A percentile compares a stretch with the other conserved stretches of the same genome.
Conservation (phyloP, 2,329 filamentous ascomycete species). For the Camillea tinctor region DNA sequence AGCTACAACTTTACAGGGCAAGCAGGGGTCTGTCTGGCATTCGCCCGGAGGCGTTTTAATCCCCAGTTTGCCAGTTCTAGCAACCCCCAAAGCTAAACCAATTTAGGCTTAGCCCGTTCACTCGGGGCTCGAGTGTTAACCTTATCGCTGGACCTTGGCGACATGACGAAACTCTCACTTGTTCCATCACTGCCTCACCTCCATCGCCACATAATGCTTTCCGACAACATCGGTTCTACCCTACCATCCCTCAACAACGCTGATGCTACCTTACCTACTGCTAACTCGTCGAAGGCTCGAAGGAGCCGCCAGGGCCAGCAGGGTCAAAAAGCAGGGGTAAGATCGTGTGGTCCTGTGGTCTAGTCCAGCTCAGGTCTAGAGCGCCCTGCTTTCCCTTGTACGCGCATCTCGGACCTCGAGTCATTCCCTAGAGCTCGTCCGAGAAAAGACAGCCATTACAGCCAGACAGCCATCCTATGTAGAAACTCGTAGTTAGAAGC, state of each 20-base stretch:
- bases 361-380: conserved; percentile 9
- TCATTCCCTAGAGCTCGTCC: conserved; percentile 10
- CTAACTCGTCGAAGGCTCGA: not conserved
- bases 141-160: conserved; percentile 27
- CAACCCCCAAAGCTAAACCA: conserved; percentile 23
- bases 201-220: conserved; percentile 27
- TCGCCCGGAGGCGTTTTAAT: conserved; percentile 18
- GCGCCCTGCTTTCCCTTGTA: conserved; percentile 13
- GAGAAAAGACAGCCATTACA: conserved; percentile 7
- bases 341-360: not conserved
- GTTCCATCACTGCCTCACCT: conserved; percentile 50
- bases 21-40: conserved; percentile 22
- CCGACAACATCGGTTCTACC: conserved; percentile 10
- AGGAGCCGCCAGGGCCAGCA: not conserved
- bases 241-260: not conserved
- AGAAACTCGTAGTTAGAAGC: conserved; percentile 13
- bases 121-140: conserved; percentile 23
- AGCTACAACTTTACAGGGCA: too few relatives aligned
- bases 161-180: conserved; percentile 44
- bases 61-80: conserved; percentile 17
- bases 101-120: conserved; percentile 11
- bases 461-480: not conserved
- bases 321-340: not conserved
- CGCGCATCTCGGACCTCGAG: conserved; percentile 4
- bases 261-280: conserved; percentile 1